A percentile compares a stretch with the other conserved stretches of the same genome.
Evolutionary conservation across 2,329 filamentous ascomycete species (phyloP).

Genomic region (Xylariaceae sp.): DNA sequence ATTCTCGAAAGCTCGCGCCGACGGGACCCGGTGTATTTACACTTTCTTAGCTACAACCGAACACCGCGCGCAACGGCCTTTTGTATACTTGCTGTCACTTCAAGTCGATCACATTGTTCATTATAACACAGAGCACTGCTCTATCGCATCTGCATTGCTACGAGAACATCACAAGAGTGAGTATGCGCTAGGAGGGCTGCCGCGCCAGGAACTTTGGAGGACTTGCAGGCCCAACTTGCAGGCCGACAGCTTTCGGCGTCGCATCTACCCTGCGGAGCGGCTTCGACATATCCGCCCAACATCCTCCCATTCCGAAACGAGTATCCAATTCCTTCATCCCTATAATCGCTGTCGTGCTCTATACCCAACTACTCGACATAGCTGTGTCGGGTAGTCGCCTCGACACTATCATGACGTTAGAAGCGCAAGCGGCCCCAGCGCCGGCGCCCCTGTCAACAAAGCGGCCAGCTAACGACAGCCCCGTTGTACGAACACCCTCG

Average conservation of each 20-base stretch:
- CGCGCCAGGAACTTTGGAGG: slow-evolving; percentile 14
- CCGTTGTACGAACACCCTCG: slow-evolving; percentile 34
- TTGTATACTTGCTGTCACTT: not conserved
- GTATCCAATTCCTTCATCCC: slow-evolving; percentile 4
- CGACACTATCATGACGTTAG: slow-evolving; percentile 34
- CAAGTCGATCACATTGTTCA: not conserved
- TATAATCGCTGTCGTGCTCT: not conserved
- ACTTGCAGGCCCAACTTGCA: slow-evolving; percentile 5
- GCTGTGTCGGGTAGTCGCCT: slow-evolving; percentile 2
- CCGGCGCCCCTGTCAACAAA: slow-evolving; percentile 29
- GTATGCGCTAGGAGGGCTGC: slow-evolving; percentile 24
- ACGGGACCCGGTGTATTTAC: too few species aligned
- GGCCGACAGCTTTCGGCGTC: slow-evolving; percentile 14
- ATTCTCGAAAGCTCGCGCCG: too few species aligned
- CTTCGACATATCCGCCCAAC: slow-evolving; percentile 2
- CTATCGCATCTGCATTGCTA: not conserved
- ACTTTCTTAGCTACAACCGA: too few species aligned
- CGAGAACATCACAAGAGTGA: slow-evolving; percentile 13
- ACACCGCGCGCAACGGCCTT: too few species aligned
- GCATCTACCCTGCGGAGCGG: slow-evolving; percentile 5
- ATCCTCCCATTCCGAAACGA: slow-evolving; percentile 13
- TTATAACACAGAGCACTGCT: not conserved
- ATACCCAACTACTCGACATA: not conserved
- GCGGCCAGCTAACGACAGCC: slow-evolving; percentile 35
- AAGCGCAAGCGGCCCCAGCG: slow-evolving; percentile 27